Evolutionary conservation across 1,139 yeast genomes (phyloP).

Genomic region (Hemisphaericaspora lyxosophila): DNA sequence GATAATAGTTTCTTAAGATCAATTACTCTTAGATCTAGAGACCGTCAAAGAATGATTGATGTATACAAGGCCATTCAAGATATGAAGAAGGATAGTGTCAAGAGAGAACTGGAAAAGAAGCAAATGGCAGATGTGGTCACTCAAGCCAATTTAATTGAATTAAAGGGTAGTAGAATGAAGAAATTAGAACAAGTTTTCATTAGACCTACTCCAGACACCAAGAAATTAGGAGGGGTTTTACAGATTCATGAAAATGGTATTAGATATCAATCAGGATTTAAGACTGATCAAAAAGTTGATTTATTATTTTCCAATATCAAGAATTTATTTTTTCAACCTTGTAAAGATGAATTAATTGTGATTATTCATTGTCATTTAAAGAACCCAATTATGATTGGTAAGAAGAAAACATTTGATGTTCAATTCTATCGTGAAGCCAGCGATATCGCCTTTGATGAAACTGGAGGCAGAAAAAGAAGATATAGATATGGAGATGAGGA

Average conservation of each 20-base stretch:
- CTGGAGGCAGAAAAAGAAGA: conserved; percentile 88
- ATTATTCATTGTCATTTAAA: conserved; percentile 90
- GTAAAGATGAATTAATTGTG: conserved; percentile 91
- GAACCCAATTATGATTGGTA: conserved; percentile 92
- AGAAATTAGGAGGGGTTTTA: conserved; percentile 87
- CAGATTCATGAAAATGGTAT: conserved; percentile 96
- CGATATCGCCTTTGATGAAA: conserved; percentile 95
- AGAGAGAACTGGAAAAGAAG: conserved; percentile 87
- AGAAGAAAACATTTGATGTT: conserved; percentile 91
- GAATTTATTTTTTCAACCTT: conserved; percentile 93
- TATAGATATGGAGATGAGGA: conserved; percentile 98
- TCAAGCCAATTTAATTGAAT: conserved; percentile 84
- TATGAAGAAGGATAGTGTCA: conserved; percentile 86
- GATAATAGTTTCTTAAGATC: conserved; percentile 86
- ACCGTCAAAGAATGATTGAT: conserved; percentile 88
- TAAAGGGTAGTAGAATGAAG: conserved; percentile 75
- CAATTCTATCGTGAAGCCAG: conserved; percentile 97
- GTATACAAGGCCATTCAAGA: conserved; percentile 89
- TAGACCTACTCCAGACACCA: conserved; percentile 95
- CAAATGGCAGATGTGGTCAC: conserved; percentile 93
- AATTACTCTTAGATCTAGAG: conserved; percentile 84
- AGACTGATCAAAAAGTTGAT: conserved; percentile 85
- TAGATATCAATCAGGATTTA: conserved; percentile 81
- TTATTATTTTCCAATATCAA: conserved; percentile 86
- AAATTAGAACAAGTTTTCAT: conserved; percentile 86